A percentile compares a stretch with the other conserved stretches of the same genome.
These are phyloP conservation scores for Euryodendron excelsum DNA, from an alignment of 148 eudicot genomes.

Conservation along the genomic window DNA sequence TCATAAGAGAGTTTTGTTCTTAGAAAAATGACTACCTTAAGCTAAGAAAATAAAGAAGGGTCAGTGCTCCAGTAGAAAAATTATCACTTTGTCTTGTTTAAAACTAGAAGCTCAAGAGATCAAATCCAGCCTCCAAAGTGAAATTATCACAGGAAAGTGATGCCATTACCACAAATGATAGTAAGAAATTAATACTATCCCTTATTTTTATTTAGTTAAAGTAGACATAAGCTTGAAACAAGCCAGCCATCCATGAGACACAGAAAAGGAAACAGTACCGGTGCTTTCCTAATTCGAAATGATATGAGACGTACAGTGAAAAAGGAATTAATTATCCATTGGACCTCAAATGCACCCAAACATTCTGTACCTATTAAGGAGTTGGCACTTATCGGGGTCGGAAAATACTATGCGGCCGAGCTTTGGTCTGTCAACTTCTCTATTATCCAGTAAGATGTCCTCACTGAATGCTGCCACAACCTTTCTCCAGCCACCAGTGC, in stretches of 20 bases:
- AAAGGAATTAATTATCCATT: neutral
- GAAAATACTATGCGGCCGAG: constrained; percentile 80
- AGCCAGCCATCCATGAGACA: neutral
- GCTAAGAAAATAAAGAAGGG: no score
- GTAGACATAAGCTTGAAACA: neutral
- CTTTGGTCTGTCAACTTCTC: constrained; percentile 88
- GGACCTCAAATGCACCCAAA: neutral
- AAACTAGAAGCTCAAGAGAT: no score
- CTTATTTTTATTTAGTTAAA: neutral
- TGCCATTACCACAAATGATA: neutral
- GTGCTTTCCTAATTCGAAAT: neutral
- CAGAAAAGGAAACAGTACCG: neutral
- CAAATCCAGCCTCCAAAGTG: no score
- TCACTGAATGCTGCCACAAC: constrained; percentile 86
- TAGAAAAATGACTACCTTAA: no score
- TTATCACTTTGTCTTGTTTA: no score
- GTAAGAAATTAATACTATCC: neutral
- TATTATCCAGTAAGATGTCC: constrained; percentile 66
- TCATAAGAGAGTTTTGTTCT: no score
- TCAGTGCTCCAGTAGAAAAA: no score
- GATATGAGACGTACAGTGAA: neutral
- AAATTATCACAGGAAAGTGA: no score
- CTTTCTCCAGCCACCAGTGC: constrained; percentile 87
- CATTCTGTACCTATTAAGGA: constrained; percentile 63
- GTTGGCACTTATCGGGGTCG: constrained; percentile 73